A percentile compares a stretch with the other conserved stretches of the same genome.
Conservation (phyloP, 371 early-diverging fungal species). For the Mortierella sp. region DNA sequence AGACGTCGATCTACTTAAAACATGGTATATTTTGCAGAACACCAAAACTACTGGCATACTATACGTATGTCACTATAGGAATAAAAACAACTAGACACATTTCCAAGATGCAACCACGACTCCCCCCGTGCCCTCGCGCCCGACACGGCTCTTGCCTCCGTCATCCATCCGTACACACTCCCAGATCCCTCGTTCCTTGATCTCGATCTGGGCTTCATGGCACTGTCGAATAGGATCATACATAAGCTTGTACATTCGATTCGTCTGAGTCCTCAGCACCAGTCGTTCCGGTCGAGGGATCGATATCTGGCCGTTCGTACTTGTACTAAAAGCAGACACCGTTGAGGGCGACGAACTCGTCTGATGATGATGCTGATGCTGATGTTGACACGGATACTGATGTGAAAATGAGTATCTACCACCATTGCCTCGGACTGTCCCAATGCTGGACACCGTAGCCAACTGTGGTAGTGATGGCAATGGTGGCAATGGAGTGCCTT, state of each 20-base stretch:
- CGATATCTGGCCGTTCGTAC: not conserved
- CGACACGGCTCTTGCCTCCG: slow-evolving; percentile 47
- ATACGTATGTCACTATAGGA: no score
- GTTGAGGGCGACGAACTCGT: slow-evolving; percentile 17
- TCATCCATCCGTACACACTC: slow-evolving; percentile 55
- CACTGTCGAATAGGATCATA: slow-evolving; percentile 49
- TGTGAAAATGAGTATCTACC: not conserved
- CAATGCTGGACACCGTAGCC: slow-evolving; percentile 1
- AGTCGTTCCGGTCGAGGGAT: slow-evolving; percentile 34
- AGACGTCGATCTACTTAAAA: no score
- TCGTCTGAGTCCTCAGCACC: slow-evolving; percentile 46
- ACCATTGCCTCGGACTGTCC: slow-evolving; percentile 1
- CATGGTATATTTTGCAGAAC: no score
- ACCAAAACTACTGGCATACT: no score
- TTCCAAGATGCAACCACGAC: slow-evolving; percentile 53
- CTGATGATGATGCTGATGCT: slow-evolving; percentile 12
- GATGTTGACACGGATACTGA: slow-evolving; percentile 13
- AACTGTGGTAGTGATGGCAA: slow-evolving; percentile 1
- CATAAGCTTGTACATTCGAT: slow-evolving; percentile 38
- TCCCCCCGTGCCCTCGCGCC: slow-evolving; percentile 42
- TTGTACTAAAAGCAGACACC: slow-evolving; percentile 21
- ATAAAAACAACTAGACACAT: slow-evolving; percentile 36
- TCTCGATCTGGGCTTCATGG: slow-evolving; percentile 46
- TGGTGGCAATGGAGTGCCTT: no score
- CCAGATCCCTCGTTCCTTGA: slow-evolving; percentile 51